Percentiles rank a stretch among this genome's conserved stretches.
Conservation (phyloP, 2,329 filamentous ascomycete genomes). For the Sarocladiaceae sp. region DNA sequence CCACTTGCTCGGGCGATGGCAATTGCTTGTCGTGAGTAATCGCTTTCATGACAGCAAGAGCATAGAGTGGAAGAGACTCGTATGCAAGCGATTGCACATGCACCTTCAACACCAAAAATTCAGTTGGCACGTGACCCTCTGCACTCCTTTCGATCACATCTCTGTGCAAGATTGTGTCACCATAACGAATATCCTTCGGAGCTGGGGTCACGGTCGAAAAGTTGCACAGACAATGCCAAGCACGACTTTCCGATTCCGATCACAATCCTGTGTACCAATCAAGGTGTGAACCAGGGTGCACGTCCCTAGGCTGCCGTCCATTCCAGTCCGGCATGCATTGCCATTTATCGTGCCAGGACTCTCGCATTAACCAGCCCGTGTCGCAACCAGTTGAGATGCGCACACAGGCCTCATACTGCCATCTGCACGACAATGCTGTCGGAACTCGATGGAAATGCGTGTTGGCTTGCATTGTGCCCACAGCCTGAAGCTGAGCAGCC, state of each 20-base stretch:
- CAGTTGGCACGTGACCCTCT: no score
- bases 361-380: background rate
- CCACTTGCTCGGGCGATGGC: no score
- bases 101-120: no score
- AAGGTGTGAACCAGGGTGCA: background rate
- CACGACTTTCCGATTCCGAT: background rate
- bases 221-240: slow-evolving; percentile 1
- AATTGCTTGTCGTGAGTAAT: no score
- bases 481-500: background rate
- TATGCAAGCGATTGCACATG: no score
- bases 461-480: no score
- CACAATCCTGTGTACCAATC: background rate
- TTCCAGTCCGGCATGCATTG: background rate
- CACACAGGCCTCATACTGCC: background rate
- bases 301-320: background rate
- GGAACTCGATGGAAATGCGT: no score
- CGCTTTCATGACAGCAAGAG: no score
- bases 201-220: background rate
- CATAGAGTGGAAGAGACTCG: no score
- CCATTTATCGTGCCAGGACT: no score
- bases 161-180: background rate
- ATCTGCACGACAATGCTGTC: background rate
- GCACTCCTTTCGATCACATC: no score
- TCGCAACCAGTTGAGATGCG: background rate
- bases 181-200: background rate